Evolutionary conservation across 2,329 filamentous ascomycete species (phyloP).

Genomic region (Fusarium musae): DNA sequence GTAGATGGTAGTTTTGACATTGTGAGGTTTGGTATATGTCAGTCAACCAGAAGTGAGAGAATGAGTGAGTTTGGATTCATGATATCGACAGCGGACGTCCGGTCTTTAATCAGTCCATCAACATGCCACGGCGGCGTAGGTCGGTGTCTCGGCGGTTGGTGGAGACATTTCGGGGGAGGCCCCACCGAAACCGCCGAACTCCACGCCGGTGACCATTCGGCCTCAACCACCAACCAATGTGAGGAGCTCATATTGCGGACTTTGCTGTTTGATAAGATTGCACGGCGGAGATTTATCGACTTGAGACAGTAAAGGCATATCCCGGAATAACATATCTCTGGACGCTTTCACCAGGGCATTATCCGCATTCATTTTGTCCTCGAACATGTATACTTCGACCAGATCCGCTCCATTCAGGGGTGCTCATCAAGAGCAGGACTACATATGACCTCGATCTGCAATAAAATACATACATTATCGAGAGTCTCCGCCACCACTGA

Average conservation of each 20-base stretch:
- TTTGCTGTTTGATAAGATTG: background rate
- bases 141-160: constrained; percentile 34
- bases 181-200: constrained; percentile 44
- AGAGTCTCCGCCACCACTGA: background rate
- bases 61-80: background rate
- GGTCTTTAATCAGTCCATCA: constrained; percentile 27
- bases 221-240: background rate
- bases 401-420: background rate
- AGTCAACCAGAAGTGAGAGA: background rate
- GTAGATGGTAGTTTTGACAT: constrained; percentile 51
- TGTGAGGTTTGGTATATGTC: accelerated
- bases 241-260: background rate
- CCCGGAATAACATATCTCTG: background rate
- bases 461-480: background rate
- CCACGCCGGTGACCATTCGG: constrained; percentile 21
- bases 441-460: background rate
- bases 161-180: constrained; percentile 11
- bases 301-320: no score
- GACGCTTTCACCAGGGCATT: background rate
- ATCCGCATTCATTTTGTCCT: background rate
- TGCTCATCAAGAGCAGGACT: background rate
- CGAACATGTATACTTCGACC: background rate
- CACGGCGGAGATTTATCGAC: no score
- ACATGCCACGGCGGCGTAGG: constrained; percentile 18
- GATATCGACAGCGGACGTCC: background rate